Base-by-base conservation (phyloP, 2,329 filamentous ascomycete genomes). In the Cordyceps cateniannulata region DNA sequence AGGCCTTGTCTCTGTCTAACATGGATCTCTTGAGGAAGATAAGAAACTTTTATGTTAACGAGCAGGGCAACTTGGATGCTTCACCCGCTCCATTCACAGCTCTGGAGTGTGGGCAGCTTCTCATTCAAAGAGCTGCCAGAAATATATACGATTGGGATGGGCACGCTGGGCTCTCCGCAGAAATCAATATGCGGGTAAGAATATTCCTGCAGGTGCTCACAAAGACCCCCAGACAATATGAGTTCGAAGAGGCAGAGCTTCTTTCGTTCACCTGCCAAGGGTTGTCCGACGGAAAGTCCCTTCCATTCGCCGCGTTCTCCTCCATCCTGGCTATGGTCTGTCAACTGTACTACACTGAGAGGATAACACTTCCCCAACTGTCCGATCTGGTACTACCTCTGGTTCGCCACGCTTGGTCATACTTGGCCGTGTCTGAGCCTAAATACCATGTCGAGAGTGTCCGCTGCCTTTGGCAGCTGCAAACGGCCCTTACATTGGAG, bases 371-470 rank as follows among this genome's bases (percentile, higher is more conserved):
- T 5, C 68, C 73, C n/a, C 80, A 85, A 25, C 70, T 88, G 54
- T 87, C 80, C 60, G 80, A 77, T 60, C 75, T 96, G 9, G 83
- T 93, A 5, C 80, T 85, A 22, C 80, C 84, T 29, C 76, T 98
- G 24, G 86, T 95, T 18, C 79, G 79, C 1, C 83, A 87, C 60
- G 81, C 93, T 0, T 99, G 95, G 95, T 73, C 77, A 5, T 91
- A 90, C 68, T 76, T 99, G 44, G 90, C 91, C 0, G 87, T 90
- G n/a, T 81, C 86, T 14, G 87, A 88, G 64, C 92, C 93, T 0
- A 96, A 96, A 70, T 96, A 93, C 66, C 95, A 98, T 69, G 93
- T 99, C 35, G 96, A 99, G 75, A 88, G 92, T 20, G 90, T 96
- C 9, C 86, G 90, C 61, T 88, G 86, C 66, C 77, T 99, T 44